Percentiles rank a stretch among this genome's conserved stretches.
Evolutionary conservation across 2,329 filamentous ascomycete genomes (phyloP).

Genomic region (Paraconiothyrium brasiliense): DNA sequence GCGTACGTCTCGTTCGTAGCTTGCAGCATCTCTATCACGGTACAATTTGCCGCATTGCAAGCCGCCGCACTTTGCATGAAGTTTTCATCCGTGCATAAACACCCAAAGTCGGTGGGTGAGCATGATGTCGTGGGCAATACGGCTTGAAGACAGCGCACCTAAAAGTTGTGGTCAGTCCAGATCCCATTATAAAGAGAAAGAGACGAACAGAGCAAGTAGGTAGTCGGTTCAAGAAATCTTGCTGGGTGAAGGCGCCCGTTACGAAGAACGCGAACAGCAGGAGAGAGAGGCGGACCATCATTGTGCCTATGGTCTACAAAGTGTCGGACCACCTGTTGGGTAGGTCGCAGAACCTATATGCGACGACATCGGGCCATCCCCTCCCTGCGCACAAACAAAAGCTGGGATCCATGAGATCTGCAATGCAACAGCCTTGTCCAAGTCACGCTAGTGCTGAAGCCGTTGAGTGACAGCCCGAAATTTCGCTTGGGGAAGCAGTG

Average conservation of each 20-base stretch:
- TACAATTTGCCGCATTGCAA: constrained; percentile 42
- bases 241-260: constrained; percentile 25
- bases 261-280: constrained; percentile 10
- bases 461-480: neutral
- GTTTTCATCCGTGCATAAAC: constrained; percentile 36
- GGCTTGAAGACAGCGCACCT: constrained; percentile 31
- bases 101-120: constrained; percentile 33
- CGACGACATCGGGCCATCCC: constrained; percentile 4
- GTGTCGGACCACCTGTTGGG: neutral
- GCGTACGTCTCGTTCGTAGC: constrained; percentile 37
- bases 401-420: too few relatives aligned
- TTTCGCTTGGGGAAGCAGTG: neutral
- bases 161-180: constrained; percentile 1
- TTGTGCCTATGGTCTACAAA: constrained; percentile 10
- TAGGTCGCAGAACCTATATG: constrained; percentile 9
- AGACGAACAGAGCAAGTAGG: constrained; percentile 26
- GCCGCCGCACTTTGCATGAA: constrained; percentile 33
- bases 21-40: constrained; percentile 36
- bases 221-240: constrained; percentile 23
- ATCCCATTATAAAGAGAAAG: neutral
- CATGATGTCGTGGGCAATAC: constrained; percentile 31
- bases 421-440: too few relatives aligned
- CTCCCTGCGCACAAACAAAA: too few relatives aligned
- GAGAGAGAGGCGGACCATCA: constrained; percentile 19
- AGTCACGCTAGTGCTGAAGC: neutral